phyloP scores from a whole-genome alignment of 2,329 filamentous ascomycete species.

The Sporothrix brasiliensis region DNA sequence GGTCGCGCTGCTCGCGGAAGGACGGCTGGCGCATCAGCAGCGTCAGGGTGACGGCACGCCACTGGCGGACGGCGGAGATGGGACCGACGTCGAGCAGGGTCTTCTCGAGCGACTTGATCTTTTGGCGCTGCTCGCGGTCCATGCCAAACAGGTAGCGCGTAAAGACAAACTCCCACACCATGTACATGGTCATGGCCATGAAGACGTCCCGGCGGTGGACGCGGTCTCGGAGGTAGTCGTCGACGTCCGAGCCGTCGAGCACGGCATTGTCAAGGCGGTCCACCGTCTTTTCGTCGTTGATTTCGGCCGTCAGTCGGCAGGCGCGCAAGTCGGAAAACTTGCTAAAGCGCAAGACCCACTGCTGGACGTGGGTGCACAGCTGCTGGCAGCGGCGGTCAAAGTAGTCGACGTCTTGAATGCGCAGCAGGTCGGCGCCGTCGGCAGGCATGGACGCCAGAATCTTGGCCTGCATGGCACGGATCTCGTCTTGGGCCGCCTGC shows the following conservation, averaged over 20 bases:
- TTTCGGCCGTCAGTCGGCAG: slow-evolving; percentile 79
- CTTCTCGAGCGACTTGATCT: slow-evolving; percentile 95
- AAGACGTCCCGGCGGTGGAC: slow-evolving; percentile 90
- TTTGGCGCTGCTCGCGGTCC: slow-evolving; percentile 96
- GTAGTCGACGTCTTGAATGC: slow-evolving; percentile 85
- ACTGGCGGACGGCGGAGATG: slow-evolving; percentile 86
- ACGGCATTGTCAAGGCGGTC: slow-evolving; percentile 93
- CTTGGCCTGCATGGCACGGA: slow-evolving; percentile 60
- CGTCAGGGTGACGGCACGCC: slow-evolving; percentile 93
- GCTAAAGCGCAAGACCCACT: slow-evolving; percentile 97
- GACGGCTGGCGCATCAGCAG: slow-evolving; percentile 76
- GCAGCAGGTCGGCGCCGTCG: slow-evolving; percentile 65
- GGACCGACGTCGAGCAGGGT: slow-evolving; percentile 86
- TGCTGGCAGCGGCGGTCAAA: slow-evolving; percentile 93
- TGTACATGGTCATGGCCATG: slow-evolving; percentile 98
- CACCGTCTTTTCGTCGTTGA: slow-evolving; percentile 90
- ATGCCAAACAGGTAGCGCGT: slow-evolving; percentile 97
- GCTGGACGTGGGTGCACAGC: slow-evolving; percentile 92
- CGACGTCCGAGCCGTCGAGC: slow-evolving; percentile 90
- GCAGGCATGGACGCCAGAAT: slow-evolving; percentile 62
- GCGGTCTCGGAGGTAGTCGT: slow-evolving; percentile 82
- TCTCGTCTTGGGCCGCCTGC: slow-evolving; percentile 67
- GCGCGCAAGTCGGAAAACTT: slow-evolving; percentile 93
- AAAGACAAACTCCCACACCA: slow-evolving; percentile 99
- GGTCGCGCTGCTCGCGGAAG: slow-evolving; percentile 81